These are phyloP conservation scores for Crithidia brevicula DNA, from an alignment of 208 protist genomes.

Conservation along the genomic window DNA sequence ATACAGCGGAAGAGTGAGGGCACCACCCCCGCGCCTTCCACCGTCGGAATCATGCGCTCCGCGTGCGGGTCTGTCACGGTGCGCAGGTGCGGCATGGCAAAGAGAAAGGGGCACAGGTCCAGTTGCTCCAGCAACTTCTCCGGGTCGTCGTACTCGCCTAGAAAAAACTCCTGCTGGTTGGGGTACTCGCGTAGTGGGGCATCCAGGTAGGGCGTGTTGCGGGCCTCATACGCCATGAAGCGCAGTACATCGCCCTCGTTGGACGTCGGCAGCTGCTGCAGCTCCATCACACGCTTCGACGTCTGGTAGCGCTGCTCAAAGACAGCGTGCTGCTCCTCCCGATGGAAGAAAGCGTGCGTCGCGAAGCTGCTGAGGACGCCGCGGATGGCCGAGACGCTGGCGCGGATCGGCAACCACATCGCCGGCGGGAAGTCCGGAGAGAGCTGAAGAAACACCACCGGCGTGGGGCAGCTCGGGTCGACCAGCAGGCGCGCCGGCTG, in stretches of 20 bases:
- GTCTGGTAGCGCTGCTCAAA: slow-evolving; percentile 68
- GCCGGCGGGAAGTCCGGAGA: slow-evolving; percentile 84
- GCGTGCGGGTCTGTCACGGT: slow-evolving; percentile 77
- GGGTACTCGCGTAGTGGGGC: slow-evolving; percentile 82
- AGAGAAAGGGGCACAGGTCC: slow-evolving; percentile 87
- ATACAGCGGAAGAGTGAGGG: slow-evolving; percentile 85
- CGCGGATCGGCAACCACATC: slow-evolving; percentile 91
- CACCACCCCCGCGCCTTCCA: slow-evolving; percentile 85
- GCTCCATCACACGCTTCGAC: slow-evolving; percentile 60
- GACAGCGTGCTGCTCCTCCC: slow-evolving; percentile 74
- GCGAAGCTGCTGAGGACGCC: slow-evolving; percentile 89
- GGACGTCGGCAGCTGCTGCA: slow-evolving; percentile 59
- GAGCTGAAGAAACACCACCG: slow-evolving; percentile 88
- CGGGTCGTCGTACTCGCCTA: slow-evolving; percentile 90
- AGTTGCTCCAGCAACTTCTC: slow-evolving; percentile 84
- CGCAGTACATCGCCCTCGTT: slow-evolving; percentile 79
- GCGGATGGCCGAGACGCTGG: slow-evolving; percentile 72
- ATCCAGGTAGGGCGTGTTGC: slow-evolving; percentile 74
- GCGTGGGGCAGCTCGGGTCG: slow-evolving; percentile 56
- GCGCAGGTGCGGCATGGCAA: slow-evolving; percentile 83
- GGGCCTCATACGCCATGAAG: slow-evolving; percentile 80
- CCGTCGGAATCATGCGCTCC: slow-evolving; percentile 76
- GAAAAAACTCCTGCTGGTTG: slow-evolving; percentile 86
- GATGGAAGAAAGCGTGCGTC: slow-evolving; percentile 64
- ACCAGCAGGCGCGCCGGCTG: slow-evolving; percentile 69